Conservation (phyloP, 1,284 basidiomycete genomes). For the Fomitopsis pinicola region DNA sequence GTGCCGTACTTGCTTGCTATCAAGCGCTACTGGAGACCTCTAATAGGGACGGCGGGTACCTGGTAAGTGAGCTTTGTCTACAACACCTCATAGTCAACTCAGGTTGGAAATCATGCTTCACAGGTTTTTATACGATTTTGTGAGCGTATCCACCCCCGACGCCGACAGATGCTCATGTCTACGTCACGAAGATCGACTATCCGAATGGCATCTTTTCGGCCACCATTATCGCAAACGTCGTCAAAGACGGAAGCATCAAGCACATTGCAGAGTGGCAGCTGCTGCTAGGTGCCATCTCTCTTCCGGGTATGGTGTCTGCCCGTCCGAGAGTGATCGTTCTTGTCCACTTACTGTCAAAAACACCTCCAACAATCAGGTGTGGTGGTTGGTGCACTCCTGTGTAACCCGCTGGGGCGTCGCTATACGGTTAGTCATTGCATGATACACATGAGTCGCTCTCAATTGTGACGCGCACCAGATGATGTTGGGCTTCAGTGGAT, state of each 20-base stretch:
- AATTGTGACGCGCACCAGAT: not conserved
- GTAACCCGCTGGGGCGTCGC: constrained; percentile 57
- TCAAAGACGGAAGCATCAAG: constrained; percentile 49
- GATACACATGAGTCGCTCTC: not conserved
- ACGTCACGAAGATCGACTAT: constrained; percentile 44
- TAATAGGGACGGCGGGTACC: constrained; percentile 70
- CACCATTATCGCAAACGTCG: constrained; percentile 57
- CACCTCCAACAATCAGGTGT: constrained; percentile 22
- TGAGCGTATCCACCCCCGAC: not conserved
- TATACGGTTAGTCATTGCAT: constrained; percentile 43
- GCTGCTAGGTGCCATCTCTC: constrained; percentile 64
- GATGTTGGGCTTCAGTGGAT: constrained; percentile 3
- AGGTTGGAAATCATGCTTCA: no score
- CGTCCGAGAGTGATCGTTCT: no score
- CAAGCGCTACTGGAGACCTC: constrained; percentile 63
- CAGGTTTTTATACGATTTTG: not conserved
- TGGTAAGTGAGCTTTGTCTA: constrained; percentile 37
- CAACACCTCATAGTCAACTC: no score
- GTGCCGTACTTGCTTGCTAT: constrained; percentile 65
- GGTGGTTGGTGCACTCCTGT: constrained; percentile 57
- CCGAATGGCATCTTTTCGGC: constrained; percentile 68
- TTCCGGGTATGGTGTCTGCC: constrained; percentile 45
- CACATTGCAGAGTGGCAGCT: constrained; percentile 69
- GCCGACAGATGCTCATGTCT: not conserved
- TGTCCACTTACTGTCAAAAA: not conserved